Evolutionary conservation across 2,329 filamentous ascomycete genomes (phyloP).

Genomic region (Immersiporthe knoxdaviesiana): DNA sequence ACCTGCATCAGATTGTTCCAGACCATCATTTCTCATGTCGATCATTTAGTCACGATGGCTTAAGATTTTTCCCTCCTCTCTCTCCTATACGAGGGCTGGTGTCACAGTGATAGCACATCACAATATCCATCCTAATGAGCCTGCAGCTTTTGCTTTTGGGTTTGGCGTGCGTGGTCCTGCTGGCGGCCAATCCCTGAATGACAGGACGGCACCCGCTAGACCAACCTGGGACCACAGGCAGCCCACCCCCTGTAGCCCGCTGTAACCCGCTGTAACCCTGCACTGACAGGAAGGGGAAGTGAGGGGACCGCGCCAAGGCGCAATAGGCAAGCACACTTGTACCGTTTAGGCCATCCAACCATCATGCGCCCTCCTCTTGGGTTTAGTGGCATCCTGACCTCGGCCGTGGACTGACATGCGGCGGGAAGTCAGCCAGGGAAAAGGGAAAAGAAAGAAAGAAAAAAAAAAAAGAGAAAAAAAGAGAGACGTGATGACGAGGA

Average conservation of each 20-base stretch:
- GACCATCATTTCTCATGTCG: neutral
- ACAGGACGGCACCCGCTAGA: neutral
- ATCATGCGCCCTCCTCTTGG: slow-evolving; percentile 1
- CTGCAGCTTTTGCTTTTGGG: neutral
- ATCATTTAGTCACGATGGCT: neutral
- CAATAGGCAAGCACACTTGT: slow-evolving; percentile 17
- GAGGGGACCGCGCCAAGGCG: slow-evolving; percentile 17
- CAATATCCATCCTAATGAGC: neutral
- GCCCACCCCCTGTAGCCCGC: too few species aligned
- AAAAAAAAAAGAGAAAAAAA: too few species aligned
- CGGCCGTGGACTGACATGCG: neutral
- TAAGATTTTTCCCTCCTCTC: neutral
- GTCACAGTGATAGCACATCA: slow-evolving; percentile 4
- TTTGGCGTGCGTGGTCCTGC: slow-evolving; percentile 8
- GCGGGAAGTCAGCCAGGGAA: neutral
- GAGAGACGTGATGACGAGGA: slow-evolving; percentile 1
- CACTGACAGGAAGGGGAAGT: slow-evolving; percentile 13
- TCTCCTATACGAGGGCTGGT: neutral
- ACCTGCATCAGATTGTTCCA: neutral
- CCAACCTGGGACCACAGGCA: slow-evolving; percentile 4
- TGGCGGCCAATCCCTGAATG: neutral
- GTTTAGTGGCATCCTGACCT: neutral
- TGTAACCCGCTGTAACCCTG: slow-evolving; percentile 10
- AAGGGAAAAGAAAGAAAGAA: too few species aligned
- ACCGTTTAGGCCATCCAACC: neutral